Evolutionary conservation across 176 grass and related monocot genomes (phyloP), one percentile per base, ranked within the genome.

Genomic region (Bolboschoenus planiculmis): DNA sequence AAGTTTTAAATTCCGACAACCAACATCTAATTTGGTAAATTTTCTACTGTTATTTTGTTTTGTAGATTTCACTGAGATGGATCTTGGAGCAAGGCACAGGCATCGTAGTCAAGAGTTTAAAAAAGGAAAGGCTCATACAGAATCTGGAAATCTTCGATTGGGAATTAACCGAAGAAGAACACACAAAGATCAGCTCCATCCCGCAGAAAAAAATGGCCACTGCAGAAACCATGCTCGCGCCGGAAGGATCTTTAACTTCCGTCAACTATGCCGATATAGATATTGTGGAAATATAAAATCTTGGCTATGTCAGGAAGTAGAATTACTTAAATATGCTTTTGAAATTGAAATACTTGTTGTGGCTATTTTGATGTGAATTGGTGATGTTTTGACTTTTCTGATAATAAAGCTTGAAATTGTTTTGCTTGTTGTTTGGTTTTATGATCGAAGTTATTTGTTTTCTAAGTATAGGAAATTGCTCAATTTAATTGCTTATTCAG

Each of bases 1-100:
- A 59, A 0, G n/a, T 59, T 59, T 59, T n/a, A 20, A 55, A 6
- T 55, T 55, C 5, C 53, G 5, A 21, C 20, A 56, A 56, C 53
- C 20, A 56, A 21, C 53, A 67, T 14, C 63, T 16, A 4, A 71
- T 39, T 40, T 10, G 16, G n/a, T 42, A 2, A 36, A 71, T 40
- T 23, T 77, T 77, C 26, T 26, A 51, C 8, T 27, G 29, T 10
- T 50, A 20, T 26, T 26, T 59, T 60, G n/a, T 55, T 67, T 48
- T 33, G 31, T 80, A 87, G 66, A 62, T 87, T 76, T 83, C 85
- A 76, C 37, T 87, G 9, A 87, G 80, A 53, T 87, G 85, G 85
- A 18, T 83, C 1, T 8, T 63, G 46, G 51, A 87, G 37, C 80
- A 87, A 87, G 80, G 56, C 10, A 37, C 27, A 10, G 26, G 85